A percentile compares a stretch with the other conserved stretches of the same genome.
Evolutionary conservation across 345 rosid species (phyloP).

Genomic region (Limnanthes douglasii): DNA sequence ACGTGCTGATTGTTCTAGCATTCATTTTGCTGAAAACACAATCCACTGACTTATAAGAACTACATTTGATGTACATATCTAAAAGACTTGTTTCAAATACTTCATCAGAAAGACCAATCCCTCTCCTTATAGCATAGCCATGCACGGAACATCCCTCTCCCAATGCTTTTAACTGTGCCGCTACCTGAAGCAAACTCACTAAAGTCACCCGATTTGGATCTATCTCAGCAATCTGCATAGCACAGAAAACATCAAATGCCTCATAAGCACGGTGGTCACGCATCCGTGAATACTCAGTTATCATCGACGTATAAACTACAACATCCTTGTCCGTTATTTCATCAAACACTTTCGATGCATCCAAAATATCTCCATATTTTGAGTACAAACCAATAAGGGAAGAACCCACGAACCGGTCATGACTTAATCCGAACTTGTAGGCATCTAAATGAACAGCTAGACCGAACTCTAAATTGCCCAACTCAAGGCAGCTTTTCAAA

Average conservation of each 20-base stretch:
- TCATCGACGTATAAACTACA: conserved; percentile 17
- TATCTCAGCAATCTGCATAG: conserved; percentile 12
- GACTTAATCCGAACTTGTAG: conserved; percentile 12
- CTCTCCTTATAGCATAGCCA: conserved; percentile 20
- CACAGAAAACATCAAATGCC: conserved; percentile 12
- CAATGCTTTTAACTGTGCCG: conserved; percentile 10
- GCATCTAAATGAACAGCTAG: conserved; percentile 16
- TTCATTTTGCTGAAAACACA: conserved; percentile 9
- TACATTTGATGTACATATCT: conserved; percentile 23
- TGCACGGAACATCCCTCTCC: conserved; percentile 16
- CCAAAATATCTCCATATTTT: conserved; percentile 5
- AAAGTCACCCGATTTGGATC: conserved; percentile 19
- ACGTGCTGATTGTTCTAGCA: conserved; percentile 9
- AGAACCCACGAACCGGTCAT: conserved; percentile 12
- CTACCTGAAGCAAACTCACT: conserved; percentile 20
- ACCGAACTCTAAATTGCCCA: conserved; percentile 12
- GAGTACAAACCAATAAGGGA: conserved; percentile 12
- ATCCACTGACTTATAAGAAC: conserved; percentile 5
- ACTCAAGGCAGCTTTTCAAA: conserved; percentile 14
- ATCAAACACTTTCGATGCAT: conserved; percentile 19
- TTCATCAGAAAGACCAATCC: conserved; percentile 18
- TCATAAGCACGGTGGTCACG: conserved; percentile 7
- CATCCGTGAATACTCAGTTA: conserved; percentile 10
- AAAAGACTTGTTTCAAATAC: conserved; percentile 20
- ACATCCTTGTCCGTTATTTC: conserved; percentile 16